phyloP scores from a whole-genome alignment of 176 grass and related monocot species.

The Panicum miliaceum region DNA sequence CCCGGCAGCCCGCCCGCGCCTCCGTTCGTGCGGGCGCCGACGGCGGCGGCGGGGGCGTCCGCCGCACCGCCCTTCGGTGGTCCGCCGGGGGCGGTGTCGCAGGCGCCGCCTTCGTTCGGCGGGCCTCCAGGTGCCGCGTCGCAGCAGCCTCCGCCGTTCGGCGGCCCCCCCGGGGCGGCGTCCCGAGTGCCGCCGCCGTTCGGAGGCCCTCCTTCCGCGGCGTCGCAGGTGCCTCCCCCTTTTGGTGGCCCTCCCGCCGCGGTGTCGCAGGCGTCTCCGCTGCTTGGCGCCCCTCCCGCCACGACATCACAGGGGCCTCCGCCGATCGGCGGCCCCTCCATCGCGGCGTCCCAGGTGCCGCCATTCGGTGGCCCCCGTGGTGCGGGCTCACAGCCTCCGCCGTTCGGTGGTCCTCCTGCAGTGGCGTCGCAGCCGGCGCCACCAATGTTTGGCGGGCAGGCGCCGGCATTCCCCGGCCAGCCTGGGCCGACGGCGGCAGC shows the following conservation, averaged over 20 bases:
- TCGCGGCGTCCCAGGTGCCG: not conserved
- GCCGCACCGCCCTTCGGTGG: slow-evolving; percentile 16
- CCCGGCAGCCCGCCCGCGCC: slow-evolving; percentile 23
- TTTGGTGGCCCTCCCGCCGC: not conserved
- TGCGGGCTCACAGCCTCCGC: slow-evolving; percentile 39
- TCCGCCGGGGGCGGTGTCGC: slow-evolving; percentile 20
- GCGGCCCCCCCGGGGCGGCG: not conserved
- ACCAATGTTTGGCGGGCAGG: slow-evolving; percentile 12
- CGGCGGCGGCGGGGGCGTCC: not conserved
- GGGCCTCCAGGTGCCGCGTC: slow-evolving; percentile 24
- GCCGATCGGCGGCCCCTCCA: not conserved
- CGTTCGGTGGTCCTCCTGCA: slow-evolving; percentile 20
- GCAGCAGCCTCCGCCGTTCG: not conserved
- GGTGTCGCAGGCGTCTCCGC: slow-evolving; percentile 30
- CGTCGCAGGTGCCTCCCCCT: not conserved
- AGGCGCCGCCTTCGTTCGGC: slow-evolving; percentile 23
- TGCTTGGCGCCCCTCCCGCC: slow-evolving; percentile 17
- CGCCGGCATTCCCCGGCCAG: slow-evolving; percentile 31
- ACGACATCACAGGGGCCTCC: slow-evolving; percentile 26
- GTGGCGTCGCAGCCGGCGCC: slow-evolving; percentile 32
- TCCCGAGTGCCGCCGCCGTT: slow-evolving; percentile 8
- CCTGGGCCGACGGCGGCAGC: slow-evolving; percentile 8
- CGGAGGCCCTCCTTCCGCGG: not conserved
- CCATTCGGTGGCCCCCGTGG: slow-evolving; percentile 19
- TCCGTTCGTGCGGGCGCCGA: not conserved